Conservation (phyloP, 169 alveolate species). For the Babesia caballi region DNA sequence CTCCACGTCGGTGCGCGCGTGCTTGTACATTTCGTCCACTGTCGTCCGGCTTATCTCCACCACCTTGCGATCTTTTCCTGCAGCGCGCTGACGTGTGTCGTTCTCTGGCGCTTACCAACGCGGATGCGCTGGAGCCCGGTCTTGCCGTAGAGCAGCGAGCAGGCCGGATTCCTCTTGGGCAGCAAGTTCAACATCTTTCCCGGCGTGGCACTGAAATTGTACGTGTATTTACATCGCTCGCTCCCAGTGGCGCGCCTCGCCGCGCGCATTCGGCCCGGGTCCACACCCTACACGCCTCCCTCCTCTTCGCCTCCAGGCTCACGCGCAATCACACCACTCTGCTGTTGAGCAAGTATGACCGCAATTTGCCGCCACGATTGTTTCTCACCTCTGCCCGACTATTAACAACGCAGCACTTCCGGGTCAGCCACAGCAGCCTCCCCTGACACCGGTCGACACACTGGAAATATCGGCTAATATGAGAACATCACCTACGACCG, state of each 20-base stretch:
- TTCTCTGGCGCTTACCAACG: constrained; percentile 29
- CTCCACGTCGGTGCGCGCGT: constrained; percentile 49
- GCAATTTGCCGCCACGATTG: no score
- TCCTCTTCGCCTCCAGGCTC: no score
- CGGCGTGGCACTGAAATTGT: no score
- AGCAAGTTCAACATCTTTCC: constrained; percentile 52
- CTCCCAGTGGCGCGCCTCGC: not conserved
- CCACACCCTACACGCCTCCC: not conserved
- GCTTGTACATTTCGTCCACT: constrained; percentile 43
- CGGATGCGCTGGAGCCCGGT: constrained; percentile 65
- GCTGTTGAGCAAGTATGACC: no score
- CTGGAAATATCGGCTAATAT: no score
- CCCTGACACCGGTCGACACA: no score
- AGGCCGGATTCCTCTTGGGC: constrained; percentile 60
- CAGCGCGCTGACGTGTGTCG: not conserved
- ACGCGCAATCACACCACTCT: no score
- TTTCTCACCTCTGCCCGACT: no score
- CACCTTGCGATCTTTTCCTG: constrained; percentile 54
- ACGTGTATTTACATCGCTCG: not conserved
- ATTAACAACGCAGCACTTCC: no score
- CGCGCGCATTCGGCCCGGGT: not conserved
- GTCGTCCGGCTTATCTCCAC: constrained; percentile 47
- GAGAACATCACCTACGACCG: no score
- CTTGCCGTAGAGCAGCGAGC: constrained; percentile 58
- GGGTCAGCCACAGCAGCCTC: no score